These are phyloP conservation scores for Colletotrichum endophyticum DNA, from an alignment of 2,329 filamentous ascomycete species.

Conservation along the genomic window DNA sequence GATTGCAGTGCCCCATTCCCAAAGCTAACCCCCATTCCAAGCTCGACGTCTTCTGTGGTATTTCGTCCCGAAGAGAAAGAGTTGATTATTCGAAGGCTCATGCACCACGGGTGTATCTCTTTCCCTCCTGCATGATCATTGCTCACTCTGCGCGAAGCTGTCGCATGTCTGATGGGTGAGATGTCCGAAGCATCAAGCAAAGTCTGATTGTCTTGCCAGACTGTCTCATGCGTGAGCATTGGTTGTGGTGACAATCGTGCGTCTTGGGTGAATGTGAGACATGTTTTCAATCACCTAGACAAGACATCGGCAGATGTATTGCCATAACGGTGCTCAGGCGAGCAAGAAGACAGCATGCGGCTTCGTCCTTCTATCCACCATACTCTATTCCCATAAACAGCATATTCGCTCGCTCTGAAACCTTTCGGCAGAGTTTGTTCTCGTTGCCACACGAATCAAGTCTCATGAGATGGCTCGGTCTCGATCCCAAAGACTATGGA, in stretches of 20 bases:
- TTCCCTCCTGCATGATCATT: no score
- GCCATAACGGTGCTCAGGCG: background rate
- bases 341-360: background rate
- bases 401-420: background rate
- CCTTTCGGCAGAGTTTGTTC: background rate
- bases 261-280: no score
- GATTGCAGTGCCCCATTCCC: background rate
- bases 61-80: no score
- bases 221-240: background rate
- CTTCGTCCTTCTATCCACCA: background rate
- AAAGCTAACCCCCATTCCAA: no score
- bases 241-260: background rate
- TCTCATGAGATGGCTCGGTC: background rate
- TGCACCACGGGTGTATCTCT: no score
- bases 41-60: no score
- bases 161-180: background rate
- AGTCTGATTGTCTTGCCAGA: background rate
- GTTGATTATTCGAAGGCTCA: no score
- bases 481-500: background rate
- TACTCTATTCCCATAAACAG: background rate
- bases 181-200: background rate
- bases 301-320: background rate
- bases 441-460: background rate
- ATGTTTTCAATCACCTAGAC: no score
- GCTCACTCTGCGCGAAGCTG: background rate